phyloP scores from a whole-genome alignment of 148 eudicot species.

The Agrostemma githago region DNA sequence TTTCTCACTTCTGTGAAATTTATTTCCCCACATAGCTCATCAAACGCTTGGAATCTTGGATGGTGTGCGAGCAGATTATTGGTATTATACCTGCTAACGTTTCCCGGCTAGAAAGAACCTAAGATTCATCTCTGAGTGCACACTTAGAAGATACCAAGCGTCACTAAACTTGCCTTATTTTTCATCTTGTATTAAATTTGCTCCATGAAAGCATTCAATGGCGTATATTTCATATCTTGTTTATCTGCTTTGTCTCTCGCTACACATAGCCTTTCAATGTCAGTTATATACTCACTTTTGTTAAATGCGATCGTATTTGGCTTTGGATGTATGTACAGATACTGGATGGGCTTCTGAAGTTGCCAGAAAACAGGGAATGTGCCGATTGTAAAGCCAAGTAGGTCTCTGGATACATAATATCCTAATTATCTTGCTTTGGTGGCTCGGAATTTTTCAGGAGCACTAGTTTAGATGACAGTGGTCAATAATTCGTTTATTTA shows the following conservation, averaged over 20 bases:
- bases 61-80: not conserved
- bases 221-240: not conserved
- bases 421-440: not conserved
- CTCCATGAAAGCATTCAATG: not conserved
- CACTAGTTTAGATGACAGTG: constrained; percentile 5
- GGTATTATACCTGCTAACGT: not conserved
- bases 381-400: constrained; percentile 98
- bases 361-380: constrained; percentile 95
- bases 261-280: not conserved
- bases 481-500: not conserved
- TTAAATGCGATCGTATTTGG: not conserved
- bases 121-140: not conserved
- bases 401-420: constrained; percentile 21
- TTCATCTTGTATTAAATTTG: not conserved
- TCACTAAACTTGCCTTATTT: too few species aligned
- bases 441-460: not conserved
- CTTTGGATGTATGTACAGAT: constrained; percentile 41
- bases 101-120: not conserved
- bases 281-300: not conserved
- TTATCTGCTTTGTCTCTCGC: constrained; percentile 1
- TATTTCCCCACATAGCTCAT: not conserved
- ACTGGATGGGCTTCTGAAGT: constrained; percentile 88
- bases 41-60: not conserved
- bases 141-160: not conserved
- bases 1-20: not conserved